Conservation (phyloP, 129 eudicot genomes). For the Chrysanthemum makinoi region DNA sequence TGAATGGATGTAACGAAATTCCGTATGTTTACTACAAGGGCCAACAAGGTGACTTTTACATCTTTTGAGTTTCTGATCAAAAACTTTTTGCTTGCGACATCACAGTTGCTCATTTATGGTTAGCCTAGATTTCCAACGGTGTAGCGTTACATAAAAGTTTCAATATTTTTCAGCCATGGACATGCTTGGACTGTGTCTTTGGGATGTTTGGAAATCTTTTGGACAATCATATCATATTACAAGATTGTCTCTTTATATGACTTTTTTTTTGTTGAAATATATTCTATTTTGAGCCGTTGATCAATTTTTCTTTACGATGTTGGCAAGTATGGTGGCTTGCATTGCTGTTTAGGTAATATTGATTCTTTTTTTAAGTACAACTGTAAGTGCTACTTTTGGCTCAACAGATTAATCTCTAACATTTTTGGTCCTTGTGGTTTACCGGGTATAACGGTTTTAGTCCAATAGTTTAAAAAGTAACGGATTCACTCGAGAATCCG, state of each 20-base stretch:
- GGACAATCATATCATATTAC: constrained; percentile 84
- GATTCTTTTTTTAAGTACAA: constrained; percentile 30
- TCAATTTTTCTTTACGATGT: constrained; percentile 57
- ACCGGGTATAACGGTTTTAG: too few relatives aligned
- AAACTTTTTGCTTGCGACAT: background rate
- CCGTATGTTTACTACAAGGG: too few relatives aligned
- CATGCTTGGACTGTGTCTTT: constrained; percentile 92
- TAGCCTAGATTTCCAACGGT: background rate
- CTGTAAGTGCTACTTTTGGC: background rate
- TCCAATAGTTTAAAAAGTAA: too few relatives aligned
- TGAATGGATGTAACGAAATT: too few relatives aligned
- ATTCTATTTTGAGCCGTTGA: background rate
- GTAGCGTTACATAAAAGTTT: constrained; percentile 4
- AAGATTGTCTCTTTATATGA: background rate
- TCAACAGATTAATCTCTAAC: background rate
- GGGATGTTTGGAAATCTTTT: constrained; percentile 98
- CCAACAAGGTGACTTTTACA: constrained; percentile 46
- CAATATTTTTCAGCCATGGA: constrained; percentile 73
- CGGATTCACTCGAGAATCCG: too few relatives aligned
- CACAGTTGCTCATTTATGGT: background rate
- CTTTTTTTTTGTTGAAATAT: background rate
- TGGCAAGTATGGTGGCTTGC: constrained; percentile 93
- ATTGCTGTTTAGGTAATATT: constrained; percentile 97
- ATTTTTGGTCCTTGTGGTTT: too few relatives aligned
- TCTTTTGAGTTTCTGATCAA: constrained; percentile 60